These are phyloP conservation scores for thale cress (Arabidopsis thaliana) DNA, from an alignment of 345 rosid genomes.

Conservation along the genomic window DNA sequence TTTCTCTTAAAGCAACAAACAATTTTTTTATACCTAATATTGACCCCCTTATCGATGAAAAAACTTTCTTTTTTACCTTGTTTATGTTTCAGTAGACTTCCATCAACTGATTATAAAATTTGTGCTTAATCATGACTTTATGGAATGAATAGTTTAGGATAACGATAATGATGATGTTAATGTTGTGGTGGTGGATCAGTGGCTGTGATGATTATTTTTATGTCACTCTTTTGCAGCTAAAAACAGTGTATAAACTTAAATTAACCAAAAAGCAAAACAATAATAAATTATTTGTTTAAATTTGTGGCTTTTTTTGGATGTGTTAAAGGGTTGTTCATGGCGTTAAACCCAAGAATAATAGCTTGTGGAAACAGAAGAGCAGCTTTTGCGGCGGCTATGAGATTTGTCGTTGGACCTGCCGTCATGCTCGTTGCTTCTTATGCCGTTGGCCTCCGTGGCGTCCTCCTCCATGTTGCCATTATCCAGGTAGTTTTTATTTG, in stretches of 20 bases:
- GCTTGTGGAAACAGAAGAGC: conserved; percentile 97
- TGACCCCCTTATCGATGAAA: background rate
- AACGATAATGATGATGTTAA: conserved; percentile 6
- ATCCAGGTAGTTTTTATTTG: conserved; percentile 67
- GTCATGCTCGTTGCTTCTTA: conserved; percentile 96
- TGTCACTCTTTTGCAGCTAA: conserved; percentile 28
- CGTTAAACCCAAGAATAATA: conserved; percentile 98
- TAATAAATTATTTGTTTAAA: background rate
- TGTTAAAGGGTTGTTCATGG: conserved; percentile 92
- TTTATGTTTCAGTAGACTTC: conserved; percentile 34
- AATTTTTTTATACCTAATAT: background rate
- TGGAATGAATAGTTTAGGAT: background rate
- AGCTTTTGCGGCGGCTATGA: conserved; percentile 87
- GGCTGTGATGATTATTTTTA: conserved; percentile 32
- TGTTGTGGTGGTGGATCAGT: conserved; percentile 22
- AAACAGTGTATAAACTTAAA: background rate
- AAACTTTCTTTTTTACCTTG: background rate
- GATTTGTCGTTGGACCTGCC: conserved; percentile 98
- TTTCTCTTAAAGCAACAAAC: background rate
- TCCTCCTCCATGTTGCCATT: conserved; percentile 89
- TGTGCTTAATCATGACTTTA: background rate
- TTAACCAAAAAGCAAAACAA: background rate
- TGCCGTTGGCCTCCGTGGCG: conserved; percentile 86
- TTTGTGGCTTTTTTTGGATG: background rate
- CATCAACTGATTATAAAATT: conserved; percentile 13